Evolutionary conservation across 495 filamentous ascomycete species (phyloP).

Genomic region (Entonaema liquescens): DNA sequence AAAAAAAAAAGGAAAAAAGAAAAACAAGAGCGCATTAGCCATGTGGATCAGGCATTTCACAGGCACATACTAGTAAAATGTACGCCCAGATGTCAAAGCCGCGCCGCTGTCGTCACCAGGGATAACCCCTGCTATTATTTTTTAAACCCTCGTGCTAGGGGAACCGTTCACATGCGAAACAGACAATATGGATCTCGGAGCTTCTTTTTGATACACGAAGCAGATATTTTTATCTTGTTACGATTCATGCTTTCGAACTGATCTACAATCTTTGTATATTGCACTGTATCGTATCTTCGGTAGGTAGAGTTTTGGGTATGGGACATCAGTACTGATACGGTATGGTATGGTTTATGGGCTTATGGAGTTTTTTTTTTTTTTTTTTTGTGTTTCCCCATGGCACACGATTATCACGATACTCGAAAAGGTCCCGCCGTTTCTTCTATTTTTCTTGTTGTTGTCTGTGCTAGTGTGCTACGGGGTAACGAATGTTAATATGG

Average conservation of each 20-base stretch:
- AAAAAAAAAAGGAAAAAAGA: background rate
- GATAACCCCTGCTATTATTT: background rate
- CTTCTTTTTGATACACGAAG: slow-evolving; percentile 22
- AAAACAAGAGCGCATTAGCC: background rate
- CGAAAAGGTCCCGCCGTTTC: background rate
- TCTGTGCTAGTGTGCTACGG: background rate
- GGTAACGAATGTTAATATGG: background rate
- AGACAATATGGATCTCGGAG: slow-evolving; percentile 33
- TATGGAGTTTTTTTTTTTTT: too few relatives aligned
- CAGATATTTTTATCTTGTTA: slow-evolving; percentile 34
- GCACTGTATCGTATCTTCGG: background rate
- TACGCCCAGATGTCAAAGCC: slow-evolving; percentile 18
- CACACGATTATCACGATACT: background rate
- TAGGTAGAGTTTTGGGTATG: background rate
- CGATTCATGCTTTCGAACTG: slow-evolving; percentile 13
- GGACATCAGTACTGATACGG: too few relatives aligned
- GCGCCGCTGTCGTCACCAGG: slow-evolving; percentile 30
- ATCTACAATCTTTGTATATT: slow-evolving; percentile 4
- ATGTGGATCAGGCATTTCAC: slow-evolving; percentile 19
- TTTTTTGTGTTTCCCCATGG: background rate
- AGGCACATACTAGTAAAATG: too few relatives aligned
- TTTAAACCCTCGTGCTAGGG: background rate
- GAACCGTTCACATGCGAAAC: slow-evolving; percentile 41
- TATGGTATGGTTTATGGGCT: too few relatives aligned
- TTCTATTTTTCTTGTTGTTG: background rate